Conservation (phyloP, 192 early-diverging fungal species). For the Gonapodya sp. region DNA sequence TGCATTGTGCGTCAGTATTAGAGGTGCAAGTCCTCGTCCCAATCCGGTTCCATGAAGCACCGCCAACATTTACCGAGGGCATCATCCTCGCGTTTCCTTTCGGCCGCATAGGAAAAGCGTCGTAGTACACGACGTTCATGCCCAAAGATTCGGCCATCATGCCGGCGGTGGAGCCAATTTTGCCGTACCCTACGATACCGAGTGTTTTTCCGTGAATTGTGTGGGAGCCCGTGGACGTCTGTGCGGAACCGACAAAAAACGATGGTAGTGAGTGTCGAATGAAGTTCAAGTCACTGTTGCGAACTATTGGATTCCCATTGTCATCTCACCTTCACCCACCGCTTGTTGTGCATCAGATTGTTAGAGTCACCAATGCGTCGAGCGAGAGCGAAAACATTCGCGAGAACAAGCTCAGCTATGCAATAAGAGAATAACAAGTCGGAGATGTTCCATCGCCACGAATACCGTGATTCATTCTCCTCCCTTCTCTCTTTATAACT, state of each 20-base stretch:
- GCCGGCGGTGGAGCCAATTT: constrained; percentile 9
- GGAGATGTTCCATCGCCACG: too few relatives aligned
- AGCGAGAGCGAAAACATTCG: constrained; percentile 8
- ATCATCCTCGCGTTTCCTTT: constrained; percentile 4
- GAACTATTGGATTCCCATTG: not conserved
- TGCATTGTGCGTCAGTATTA: not conserved
- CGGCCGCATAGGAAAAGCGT: constrained; percentile 14
- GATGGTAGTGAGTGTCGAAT: too few relatives aligned
- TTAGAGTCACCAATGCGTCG: constrained; percentile 11
- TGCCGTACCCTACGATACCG: constrained; percentile 16
- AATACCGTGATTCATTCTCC: too few relatives aligned
- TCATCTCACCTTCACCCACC: constrained; percentile 11
- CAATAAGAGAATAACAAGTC: too few relatives aligned
- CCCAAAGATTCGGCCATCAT: not conserved
- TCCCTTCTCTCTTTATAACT: too few relatives aligned
- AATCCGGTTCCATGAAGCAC: too few relatives aligned
- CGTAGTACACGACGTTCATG: constrained; percentile 7
- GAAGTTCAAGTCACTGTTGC: too few relatives aligned
- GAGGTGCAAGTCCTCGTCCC: too few relatives aligned
- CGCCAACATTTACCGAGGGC: too few relatives aligned
- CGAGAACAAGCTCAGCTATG: constrained; percentile 1
- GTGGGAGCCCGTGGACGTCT: constrained; percentile 9
- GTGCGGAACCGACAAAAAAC: not conserved
- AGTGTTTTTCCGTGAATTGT: constrained; percentile 12
- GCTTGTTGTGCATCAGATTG: constrained; percentile 1